Evolutionary conservation across 306 rosid genomes (phyloP).

Genomic region (Vigna unguiculata): DNA sequence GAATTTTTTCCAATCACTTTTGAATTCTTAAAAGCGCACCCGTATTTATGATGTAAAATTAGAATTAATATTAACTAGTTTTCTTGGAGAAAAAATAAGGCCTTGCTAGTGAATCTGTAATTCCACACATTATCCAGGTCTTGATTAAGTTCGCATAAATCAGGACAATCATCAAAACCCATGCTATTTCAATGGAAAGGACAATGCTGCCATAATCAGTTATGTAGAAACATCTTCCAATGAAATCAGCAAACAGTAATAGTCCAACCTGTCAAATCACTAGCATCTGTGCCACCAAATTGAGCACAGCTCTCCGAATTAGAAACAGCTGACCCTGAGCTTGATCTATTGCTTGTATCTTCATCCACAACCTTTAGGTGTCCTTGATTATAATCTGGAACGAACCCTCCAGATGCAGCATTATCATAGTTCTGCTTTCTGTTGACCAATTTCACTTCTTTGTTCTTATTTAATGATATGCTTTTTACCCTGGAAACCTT

Average conservation of each 20-base stretch:
- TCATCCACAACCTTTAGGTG: constrained; percentile 73
- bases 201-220: constrained; percentile 39
- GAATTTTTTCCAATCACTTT: constrained; percentile 21
- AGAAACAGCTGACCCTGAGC: constrained; percentile 95
- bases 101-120: constrained; percentile 22
- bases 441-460: constrained; percentile 82
- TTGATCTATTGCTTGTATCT: constrained; percentile 89
- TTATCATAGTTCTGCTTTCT: constrained; percentile 68
- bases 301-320: constrained; percentile 95
- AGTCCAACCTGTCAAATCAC: constrained; percentile 94
- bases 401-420: constrained; percentile 55
- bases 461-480: constrained; percentile 74
- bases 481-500: constrained; percentile 72
- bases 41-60: background rate
- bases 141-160: constrained; percentile 35
- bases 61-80: constrained; percentile 25
- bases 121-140: constrained; percentile 27
- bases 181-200: constrained; percentile 41
- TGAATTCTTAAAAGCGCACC: constrained; percentile 12
- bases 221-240: constrained; percentile 21
- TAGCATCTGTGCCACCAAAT: constrained; percentile 83
- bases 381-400: constrained; percentile 67
- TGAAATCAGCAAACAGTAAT: constrained; percentile 33
- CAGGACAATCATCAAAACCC: constrained; percentile 23
- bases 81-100: constrained; percentile 36